Base-by-base conservation (phyloP, 2,329 filamentous ascomycete species). In the Aspergillus versicolor region DNA sequence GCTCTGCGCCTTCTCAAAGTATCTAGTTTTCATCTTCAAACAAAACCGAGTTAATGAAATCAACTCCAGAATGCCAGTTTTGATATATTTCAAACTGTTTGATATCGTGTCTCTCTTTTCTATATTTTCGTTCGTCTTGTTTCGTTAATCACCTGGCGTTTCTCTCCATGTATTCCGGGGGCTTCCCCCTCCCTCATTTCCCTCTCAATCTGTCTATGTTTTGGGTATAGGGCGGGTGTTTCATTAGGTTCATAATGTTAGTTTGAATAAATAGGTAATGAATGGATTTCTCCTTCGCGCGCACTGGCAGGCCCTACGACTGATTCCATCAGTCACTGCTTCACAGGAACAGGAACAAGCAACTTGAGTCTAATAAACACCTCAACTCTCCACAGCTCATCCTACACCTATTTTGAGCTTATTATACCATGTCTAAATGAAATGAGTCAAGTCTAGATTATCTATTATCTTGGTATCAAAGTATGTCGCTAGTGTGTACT, bases 211-310 rank as follows among this genome's bases (percentile, higher is more conserved):
- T 43, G 32, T 38, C 42, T 12, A 30, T 32, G 44, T 45, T 49
- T 48, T 57, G 46, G 53, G 51, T 51, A 55, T 58, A 51, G 30
- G 22, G 51, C 21, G 38, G 32, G 37, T 52, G 46, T 55, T 52
- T 13, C 21, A 56, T 52, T 58, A 57, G 49, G 43, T 24, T 5
- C 15, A 37, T 37, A n/a, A 15, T 37, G 13, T 3, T 37, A 37
- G 12, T 13, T 37, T 37, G 34, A 37, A 37, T 37, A 6, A n/a
- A 37, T 37, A 37, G 34, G 15, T n/a, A 37, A 37, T n/a, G 34
- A 8, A 37, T 30, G 8, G 3, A 30, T 4, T 30, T 30, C 9
- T 30, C 9, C 27, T 30, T 30, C 27, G 9, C 27, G 27, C 27
- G 9, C 9, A 30, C 27, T 30, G 3, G 27, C 27, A 30, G 27